These are phyloP conservation scores for Pyracantha coccinea DNA, from an alignment of 331 rosid species.

Conservation along the genomic window DNA sequence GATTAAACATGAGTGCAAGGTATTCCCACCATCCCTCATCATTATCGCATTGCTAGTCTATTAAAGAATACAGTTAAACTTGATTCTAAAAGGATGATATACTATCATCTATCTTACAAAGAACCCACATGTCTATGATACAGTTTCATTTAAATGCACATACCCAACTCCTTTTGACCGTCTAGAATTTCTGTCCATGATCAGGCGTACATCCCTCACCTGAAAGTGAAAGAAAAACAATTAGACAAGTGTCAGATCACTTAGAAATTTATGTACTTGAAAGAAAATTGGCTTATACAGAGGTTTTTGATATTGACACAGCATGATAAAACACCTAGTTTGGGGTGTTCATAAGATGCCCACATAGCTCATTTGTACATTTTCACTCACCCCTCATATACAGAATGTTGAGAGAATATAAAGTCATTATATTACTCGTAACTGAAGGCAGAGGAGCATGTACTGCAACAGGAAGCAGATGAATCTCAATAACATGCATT, in stretches of 20 bases:
- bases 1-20: slow-evolving; percentile 96
- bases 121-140: slow-evolving; percentile 24
- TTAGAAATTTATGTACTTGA: not conserved
- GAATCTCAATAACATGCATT: slow-evolving; percentile 29
- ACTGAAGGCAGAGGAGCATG: slow-evolving; percentile 44
- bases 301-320: slow-evolving; percentile 2
- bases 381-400: slow-evolving; percentile 38
- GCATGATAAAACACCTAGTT: slow-evolving; percentile 20
- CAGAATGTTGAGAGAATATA: slow-evolving; percentile 38
- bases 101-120: slow-evolving; percentile 38
- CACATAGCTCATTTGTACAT: slow-evolving; percentile 12
- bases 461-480: slow-evolving; percentile 47
- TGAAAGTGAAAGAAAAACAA: slow-evolving; percentile 23
- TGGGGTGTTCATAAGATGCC: slow-evolving; percentile 20
- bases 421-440: slow-evolving; percentile 29
- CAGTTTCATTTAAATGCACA: slow-evolving; percentile 30
- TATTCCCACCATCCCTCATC: slow-evolving; percentile 98
- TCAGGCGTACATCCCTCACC: slow-evolving; percentile 98
- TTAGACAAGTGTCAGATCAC: not conserved
- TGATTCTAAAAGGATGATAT: slow-evolving; percentile 51
- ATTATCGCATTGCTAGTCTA: slow-evolving; percentile 98
- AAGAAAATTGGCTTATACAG: not conserved
- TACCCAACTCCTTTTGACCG: slow-evolving; percentile 99
- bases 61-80: slow-evolving; percentile 92
- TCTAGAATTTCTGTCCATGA: slow-evolving; percentile 99